Evolutionary conservation across 306 rosid genomes (phyloP).

Genomic region (Canavalia ensiformis): DNA sequence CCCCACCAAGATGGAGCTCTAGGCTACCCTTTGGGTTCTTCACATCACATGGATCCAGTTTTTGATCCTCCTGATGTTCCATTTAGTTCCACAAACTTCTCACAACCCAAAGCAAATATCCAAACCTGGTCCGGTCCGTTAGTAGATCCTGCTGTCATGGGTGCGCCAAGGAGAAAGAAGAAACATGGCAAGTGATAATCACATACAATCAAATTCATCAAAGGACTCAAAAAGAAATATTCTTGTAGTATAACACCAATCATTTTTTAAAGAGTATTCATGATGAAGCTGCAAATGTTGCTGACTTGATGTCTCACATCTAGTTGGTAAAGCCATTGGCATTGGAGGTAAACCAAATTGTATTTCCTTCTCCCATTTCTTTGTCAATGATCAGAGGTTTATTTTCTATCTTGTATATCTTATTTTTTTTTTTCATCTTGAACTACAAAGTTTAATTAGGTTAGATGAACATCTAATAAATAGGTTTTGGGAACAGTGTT

Average conservation of each 20-base stretch:
- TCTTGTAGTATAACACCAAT: conserved; percentile 56
- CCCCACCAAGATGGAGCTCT: conserved; percentile 99
- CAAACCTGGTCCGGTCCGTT: conserved; percentile 99
- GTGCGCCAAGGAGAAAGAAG: conserved; percentile 87
- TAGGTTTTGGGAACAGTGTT: conserved; percentile 40
- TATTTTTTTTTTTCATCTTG: conserved; percentile 41
- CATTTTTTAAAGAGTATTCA: conserved; percentile 57
- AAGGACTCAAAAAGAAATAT: conserved; percentile 60
- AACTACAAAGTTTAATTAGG: conserved; percentile 54
- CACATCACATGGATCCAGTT: conserved; percentile 87
- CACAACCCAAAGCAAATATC: conserved; percentile 73
- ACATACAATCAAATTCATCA: conserved; percentile 66
- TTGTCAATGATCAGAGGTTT: conserved; percentile 59
- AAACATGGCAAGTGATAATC: conserved; percentile 68
- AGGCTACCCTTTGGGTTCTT: conserved; percentile 89
- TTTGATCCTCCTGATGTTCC: conserved; percentile 93
- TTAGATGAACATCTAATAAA: conserved; percentile 58
- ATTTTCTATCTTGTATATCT: conserved; percentile 73
- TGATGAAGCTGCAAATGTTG: conserved; percentile 63
- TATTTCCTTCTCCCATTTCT: conserved; percentile 63
- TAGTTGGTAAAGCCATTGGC: conserved; percentile 60
- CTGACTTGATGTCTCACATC: conserved; percentile 50
- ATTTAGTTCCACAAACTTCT: conserved; percentile 84
- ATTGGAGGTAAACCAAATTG: conserved; percentile 65
- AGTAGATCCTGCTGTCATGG: conserved; percentile 68